Conservation (phyloP, 169 alveolate genomes). For the Plasmodium berghei region DNA sequence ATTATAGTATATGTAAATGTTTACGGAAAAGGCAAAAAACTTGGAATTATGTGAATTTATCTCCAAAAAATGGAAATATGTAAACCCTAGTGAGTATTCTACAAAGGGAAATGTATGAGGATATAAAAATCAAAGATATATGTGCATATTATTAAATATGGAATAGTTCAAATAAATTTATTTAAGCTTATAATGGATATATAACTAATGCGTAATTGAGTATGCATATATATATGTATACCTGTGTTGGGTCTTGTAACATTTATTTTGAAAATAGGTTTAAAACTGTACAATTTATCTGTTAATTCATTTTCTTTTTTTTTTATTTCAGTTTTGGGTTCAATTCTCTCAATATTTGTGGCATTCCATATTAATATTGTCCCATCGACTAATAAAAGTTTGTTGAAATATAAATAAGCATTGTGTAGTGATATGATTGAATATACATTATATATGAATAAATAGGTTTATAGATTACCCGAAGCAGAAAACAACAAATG, state of each 20-base stretch:
- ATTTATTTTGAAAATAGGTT: conserved; percentile 67
- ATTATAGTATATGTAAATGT: background rate
- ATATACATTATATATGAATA: background rate
- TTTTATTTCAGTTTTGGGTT: conserved; percentile 33
- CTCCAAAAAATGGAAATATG: conserved; percentile 70
- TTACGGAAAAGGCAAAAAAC: conserved; percentile 72
- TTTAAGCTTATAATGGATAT: background rate
- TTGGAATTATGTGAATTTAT: conserved; percentile 31
- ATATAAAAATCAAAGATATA: no score
- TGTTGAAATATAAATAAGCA: background rate
- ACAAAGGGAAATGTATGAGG: background rate
- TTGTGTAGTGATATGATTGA: background rate
- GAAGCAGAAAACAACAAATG: conserved; percentile 54
- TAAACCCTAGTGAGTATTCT: conserved; percentile 70
- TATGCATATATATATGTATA: background rate
- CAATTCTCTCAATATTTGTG: conserved; percentile 55
- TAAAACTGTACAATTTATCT: conserved; percentile 63
- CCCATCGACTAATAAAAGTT: conserved; percentile 43
- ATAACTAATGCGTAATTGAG: background rate
- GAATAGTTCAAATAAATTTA: no score
- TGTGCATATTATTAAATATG: no score
- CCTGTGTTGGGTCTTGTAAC: conserved; percentile 71
- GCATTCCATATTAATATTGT: conserved; percentile 70
- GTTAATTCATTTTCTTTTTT: conserved; percentile 53
- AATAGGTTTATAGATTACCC: conserved; percentile 23